These are phyloP conservation scores for Saccharomycopsis sp. DNA, from an alignment of 805 yeast genomes.

Conservation along the genomic window DNA sequence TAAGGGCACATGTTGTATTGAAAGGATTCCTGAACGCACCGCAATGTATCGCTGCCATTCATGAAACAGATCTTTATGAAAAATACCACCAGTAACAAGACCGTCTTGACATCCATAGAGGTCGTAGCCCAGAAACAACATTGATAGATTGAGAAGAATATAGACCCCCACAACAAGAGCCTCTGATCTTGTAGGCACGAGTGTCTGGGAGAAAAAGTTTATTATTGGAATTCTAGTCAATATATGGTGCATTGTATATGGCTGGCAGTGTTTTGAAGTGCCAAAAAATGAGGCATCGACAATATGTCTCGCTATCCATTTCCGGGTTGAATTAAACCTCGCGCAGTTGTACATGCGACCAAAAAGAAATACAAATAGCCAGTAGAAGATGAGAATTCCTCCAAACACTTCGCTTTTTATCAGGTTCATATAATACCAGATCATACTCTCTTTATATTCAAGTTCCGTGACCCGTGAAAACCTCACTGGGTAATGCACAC, in stretches of 20 bases:
- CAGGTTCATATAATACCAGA: background rate
- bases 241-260: background rate
- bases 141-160: slow-evolving; percentile 27
- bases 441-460: background rate
- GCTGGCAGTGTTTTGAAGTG: background rate
- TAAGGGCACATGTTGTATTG: slow-evolving; percentile 43
- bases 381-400: background rate
- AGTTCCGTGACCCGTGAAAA: background rate
- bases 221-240: background rate
- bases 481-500: background rate
- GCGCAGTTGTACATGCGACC: background rate
- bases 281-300: background rate
- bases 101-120: slow-evolving; percentile 24
- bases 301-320: background rate
- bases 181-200: slow-evolving; percentile 35
- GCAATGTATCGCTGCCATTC: slow-evolving; percentile 38
- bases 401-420: background rate
- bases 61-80: slow-evolving; percentile 29
- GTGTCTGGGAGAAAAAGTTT: background rate
- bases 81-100: slow-evolving; percentile 25
- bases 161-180: slow-evolving; percentile 31
- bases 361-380: background rate
- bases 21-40: slow-evolving; percentile 31
- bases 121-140: slow-evolving; percentile 26
- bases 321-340: background rate